A percentile compares a stretch with the other conserved stretches of the same genome.
Conservation (phyloP, 805 yeast genomes). For the Vanderwaltozyma tropicalis region DNA sequence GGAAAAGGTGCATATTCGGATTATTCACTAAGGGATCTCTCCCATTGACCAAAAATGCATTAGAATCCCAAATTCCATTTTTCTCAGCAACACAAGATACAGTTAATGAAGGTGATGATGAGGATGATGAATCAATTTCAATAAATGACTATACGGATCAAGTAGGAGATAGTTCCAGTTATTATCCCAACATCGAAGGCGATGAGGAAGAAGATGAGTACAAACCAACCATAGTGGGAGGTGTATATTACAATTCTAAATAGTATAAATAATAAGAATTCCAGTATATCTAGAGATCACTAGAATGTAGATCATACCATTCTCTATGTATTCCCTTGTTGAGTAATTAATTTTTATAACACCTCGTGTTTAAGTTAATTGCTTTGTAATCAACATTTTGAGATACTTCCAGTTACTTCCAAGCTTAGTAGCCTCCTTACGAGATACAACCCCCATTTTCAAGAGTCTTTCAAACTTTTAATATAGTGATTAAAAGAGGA, state of each 20-base stretch:
- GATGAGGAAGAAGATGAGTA: conserved; percentile 3
- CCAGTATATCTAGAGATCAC: no score
- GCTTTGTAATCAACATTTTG: no score
- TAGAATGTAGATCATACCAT: no score
- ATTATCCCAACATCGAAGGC: conserved; percentile 2
- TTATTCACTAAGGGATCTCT: conserved; percentile 7
- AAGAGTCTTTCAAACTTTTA: no score
- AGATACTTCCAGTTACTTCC: no score
- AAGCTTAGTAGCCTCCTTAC: no score
- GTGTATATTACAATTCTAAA: neutral
- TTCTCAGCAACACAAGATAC: neutral
- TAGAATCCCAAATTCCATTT: no score
- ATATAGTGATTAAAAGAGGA: no score
- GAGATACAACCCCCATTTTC: no score
- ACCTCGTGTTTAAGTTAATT: no score
- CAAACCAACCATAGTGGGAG: conserved; percentile 7
- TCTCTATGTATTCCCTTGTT: no score
- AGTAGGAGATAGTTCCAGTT: neutral
- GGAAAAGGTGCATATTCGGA: conserved; percentile 9
- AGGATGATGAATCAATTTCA: neutral
- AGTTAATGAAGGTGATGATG: neutral
- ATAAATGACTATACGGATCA: neutral
- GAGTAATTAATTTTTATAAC: no score
- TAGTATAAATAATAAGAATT: neutral
- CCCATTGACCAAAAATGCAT: neutral